Evolutionary conservation across 805 yeast species (phyloP).

Genomic region (Myxozyma udenii): DNA sequence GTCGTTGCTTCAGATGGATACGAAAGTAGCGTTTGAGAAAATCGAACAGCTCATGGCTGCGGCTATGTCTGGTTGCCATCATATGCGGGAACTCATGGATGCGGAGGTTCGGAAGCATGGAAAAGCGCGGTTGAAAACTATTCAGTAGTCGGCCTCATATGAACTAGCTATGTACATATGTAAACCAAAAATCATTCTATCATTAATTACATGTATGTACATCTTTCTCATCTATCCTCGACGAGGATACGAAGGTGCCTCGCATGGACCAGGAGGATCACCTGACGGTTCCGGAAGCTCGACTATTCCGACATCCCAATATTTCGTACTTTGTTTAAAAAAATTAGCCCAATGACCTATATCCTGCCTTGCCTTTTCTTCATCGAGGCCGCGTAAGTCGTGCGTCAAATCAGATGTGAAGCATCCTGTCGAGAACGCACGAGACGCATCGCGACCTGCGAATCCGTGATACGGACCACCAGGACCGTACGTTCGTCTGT

Average conservation of each 20-base stretch:
- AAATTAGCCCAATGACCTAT: constrained; percentile 54
- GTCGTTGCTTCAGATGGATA: constrained; percentile 72
- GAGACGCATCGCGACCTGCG: constrained; percentile 64
- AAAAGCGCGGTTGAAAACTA: constrained; percentile 47
- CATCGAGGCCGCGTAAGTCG: constrained; percentile 62
- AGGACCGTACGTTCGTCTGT: constrained; percentile 55
- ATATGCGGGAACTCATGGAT: constrained; percentile 82
- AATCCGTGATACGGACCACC: constrained; percentile 54
- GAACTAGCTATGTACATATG: neutral
- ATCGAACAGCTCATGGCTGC: constrained; percentile 72
- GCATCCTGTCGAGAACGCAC: constrained; percentile 72
- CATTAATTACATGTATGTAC: neutral
- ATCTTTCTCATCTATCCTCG: too few species aligned
- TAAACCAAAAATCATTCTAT: neutral
- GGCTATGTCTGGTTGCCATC: constrained; percentile 83
- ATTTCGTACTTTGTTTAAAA: constrained; percentile 45
- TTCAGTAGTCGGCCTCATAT: neutral
- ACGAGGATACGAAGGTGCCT: constrained; percentile 7
- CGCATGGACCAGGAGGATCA: constrained; percentile 53
- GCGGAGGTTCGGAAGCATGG: constrained; percentile 76
- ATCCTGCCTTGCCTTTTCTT: constrained; percentile 41
- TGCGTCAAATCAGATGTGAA: constrained; percentile 55
- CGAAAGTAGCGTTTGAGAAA: constrained; percentile 77
- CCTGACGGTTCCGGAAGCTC: constrained; percentile 46
- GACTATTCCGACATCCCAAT: constrained; percentile 64